phyloP scores from a whole-genome alignment of 2,329 filamentous ascomycete species.

The Claviceps sp. region DNA sequence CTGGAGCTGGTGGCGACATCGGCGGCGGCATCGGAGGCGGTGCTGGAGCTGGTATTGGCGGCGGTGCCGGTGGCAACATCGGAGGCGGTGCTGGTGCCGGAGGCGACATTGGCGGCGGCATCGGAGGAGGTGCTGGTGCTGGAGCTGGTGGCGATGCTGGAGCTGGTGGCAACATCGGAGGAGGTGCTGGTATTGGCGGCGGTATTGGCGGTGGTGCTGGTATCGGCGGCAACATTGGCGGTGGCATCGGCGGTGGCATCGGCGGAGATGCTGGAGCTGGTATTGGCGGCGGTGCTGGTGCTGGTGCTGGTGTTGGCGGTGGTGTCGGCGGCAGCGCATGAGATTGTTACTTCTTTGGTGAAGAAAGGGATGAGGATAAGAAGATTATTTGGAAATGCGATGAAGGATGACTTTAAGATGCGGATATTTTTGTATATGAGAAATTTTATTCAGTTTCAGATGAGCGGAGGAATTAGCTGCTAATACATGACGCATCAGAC shows the following conservation, averaged over 20 bases:
- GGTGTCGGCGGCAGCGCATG: neutral
- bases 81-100: too few relatives aligned
- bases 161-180: neutral
- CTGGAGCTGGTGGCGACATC: neutral
- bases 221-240: neutral
- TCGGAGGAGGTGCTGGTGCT: neutral
- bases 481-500: too few relatives aligned
- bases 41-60: neutral
- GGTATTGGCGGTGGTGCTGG: neutral
- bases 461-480: too few relatives aligned
- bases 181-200: neutral
- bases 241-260: neutral
- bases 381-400: too few relatives aligned
- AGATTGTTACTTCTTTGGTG: too few relatives aligned
- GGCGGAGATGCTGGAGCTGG: neutral
- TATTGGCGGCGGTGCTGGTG: neutral
- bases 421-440: too few relatives aligned
- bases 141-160: neutral
- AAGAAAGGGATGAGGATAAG: too few relatives aligned
- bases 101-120: too few relatives aligned
- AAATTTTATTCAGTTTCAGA: too few relatives aligned
- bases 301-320: neutral
- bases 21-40: neutral
- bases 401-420: too few relatives aligned
- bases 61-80: neutral